Evolutionary conservation across 345 rosid genomes (phyloP).

Genomic region (Eucalyptus erythrocorys): DNA sequence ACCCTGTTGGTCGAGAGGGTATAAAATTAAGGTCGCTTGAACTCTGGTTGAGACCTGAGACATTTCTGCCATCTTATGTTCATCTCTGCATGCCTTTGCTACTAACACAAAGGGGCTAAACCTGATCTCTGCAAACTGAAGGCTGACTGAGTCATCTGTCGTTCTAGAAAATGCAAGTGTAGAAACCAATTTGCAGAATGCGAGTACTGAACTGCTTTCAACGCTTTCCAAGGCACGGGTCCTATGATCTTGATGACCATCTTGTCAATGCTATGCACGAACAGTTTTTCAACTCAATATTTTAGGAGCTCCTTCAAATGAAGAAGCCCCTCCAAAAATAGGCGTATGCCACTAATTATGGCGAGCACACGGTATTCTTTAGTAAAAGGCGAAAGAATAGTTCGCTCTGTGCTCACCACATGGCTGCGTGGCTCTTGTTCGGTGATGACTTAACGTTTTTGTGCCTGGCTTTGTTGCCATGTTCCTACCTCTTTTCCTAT

Average conservation of each 20-base stretch:
- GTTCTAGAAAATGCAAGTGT: too few species aligned
- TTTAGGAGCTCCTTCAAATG: neutral
- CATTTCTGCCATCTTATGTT: neutral
- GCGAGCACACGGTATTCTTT: conserved; percentile 30
- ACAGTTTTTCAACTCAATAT: neutral
- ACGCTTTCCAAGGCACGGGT: too few species aligned
- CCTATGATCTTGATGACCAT: too few species aligned
- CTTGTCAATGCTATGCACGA: too few species aligned
- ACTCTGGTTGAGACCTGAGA: neutral
- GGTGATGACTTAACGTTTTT: fast-evolving
- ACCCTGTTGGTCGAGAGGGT: neutral
- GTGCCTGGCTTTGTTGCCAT: neutral
- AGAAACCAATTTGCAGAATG: too few species aligned
- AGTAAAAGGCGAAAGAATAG: conserved; percentile 47
- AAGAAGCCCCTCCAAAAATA: neutral
- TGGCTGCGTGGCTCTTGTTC: fast-evolving
- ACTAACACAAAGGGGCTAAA: neutral
- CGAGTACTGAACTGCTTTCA: too few species aligned
- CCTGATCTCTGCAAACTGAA: neutral
- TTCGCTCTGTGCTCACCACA: conserved; percentile 19
- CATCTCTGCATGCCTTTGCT: too few species aligned
- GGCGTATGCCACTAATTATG: conserved; percentile 2
- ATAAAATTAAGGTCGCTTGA: neutral
- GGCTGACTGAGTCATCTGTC: neutral
- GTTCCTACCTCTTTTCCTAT: neutral